Percentiles rank a stretch among this genome's conserved stretches.
These are phyloP conservation scores for Chlamydomonas eustigma DNA, from an alignment of 139 green algal species.

Conservation along the genomic window DNA sequence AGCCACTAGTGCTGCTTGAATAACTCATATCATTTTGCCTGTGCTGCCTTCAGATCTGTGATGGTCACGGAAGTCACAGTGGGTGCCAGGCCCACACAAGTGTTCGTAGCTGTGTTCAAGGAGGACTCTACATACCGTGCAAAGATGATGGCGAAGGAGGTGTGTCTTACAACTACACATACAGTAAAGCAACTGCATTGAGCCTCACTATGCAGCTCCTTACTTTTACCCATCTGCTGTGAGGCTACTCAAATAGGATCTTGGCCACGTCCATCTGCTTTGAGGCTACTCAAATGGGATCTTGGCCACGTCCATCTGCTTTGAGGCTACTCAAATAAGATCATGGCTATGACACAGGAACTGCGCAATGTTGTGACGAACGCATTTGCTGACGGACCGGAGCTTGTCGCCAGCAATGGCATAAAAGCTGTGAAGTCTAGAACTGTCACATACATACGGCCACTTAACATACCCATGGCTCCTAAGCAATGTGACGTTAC, in stretches of 20 bases:
- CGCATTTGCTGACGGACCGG: background rate
- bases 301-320: too few relatives aligned
- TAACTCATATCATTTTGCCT: too few relatives aligned
- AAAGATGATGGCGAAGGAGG: background rate
- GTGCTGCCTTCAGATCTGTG: background rate
- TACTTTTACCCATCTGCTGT: too few relatives aligned
- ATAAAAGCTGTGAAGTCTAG: background rate
- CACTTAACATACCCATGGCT: constrained; percentile 3
- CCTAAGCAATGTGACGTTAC: constrained; percentile 13
- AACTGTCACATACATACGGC: constrained; percentile 9
- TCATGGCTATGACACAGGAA: too few relatives aligned
- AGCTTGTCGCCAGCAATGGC: background rate
- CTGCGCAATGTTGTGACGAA: background rate
- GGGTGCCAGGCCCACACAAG: background rate
- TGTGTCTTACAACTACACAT: too few relatives aligned
- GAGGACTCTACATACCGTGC: background rate
- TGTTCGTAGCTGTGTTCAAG: constrained; percentile 1
- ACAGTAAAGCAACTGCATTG: too few relatives aligned
- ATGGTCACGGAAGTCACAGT: background rate
- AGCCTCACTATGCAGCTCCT: too few relatives aligned
- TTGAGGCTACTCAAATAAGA: too few relatives aligned
- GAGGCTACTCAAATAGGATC: too few relatives aligned
- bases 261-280: too few relatives aligned
- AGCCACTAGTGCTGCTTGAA: too few relatives aligned
- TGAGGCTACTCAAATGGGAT: too few relatives aligned